Conservation (phyloP, 148 eudicot species). For the Linanthus parryae region DNA sequence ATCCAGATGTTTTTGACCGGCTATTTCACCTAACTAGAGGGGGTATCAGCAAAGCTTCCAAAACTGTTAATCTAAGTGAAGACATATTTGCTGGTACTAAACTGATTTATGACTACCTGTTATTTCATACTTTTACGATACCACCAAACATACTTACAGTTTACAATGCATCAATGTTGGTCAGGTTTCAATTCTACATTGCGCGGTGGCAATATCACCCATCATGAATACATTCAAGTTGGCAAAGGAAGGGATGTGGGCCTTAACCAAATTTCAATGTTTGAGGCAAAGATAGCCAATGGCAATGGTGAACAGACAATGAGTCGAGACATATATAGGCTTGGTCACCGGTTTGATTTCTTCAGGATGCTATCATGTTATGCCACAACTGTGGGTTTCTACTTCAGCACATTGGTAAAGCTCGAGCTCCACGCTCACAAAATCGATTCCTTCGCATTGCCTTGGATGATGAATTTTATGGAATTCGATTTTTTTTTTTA, state of each 20-base stretch:
- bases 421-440: too few relatives aligned
- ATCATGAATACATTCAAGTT: conserved; percentile 75
- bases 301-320: conserved; percentile 71
- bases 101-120: conserved; percentile 3
- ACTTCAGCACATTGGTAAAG: conserved; percentile 62
- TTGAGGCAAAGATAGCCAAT: conserved; percentile 72
- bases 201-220: conserved; percentile 71
- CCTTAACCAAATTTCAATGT: conserved; percentile 58
- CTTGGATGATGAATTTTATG: too few relatives aligned
- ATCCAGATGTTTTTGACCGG: conserved; percentile 73
- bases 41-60: conserved; percentile 75
- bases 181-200: conserved; percentile 67
- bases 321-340: conserved; percentile 68
- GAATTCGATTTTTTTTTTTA: too few relatives aligned
- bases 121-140: not conserved
- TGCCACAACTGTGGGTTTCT: conserved; percentile 61
- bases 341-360: conserved; percentile 72
- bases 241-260: conserved; percentile 80
- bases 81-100: conserved; percentile 65
- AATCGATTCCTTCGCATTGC: too few relatives aligned
- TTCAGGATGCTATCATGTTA: conserved; percentile 67
- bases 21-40: conserved; percentile 64
- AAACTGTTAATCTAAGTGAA: conserved; percentile 53
- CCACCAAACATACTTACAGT: not conserved
- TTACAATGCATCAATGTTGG: not conserved